Percentiles rank a stretch among this genome's conserved stretches.
These are phyloP conservation scores for Cadophora malorum DNA, from an alignment of 2,329 filamentous ascomycete genomes.

Conservation along the genomic window DNA sequence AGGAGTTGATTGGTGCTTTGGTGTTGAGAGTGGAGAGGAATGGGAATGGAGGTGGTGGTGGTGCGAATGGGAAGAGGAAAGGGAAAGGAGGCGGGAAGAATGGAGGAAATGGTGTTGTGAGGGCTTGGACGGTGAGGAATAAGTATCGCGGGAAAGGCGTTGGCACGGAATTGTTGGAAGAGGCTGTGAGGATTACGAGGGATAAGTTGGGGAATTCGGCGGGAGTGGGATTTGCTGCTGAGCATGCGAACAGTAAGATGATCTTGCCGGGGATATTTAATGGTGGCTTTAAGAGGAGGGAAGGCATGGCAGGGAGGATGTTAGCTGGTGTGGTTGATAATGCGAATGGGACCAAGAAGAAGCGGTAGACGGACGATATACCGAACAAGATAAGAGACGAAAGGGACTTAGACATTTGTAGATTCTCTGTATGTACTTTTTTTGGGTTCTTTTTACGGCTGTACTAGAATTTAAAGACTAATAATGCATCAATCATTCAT, in stretches of 20 bases:
- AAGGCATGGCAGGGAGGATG: constrained; percentile 61
- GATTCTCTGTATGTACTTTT: constrained; percentile 15
- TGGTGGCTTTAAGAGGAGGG: constrained; percentile 61
- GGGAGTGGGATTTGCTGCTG: constrained; percentile 73
- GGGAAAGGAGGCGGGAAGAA: constrained; percentile 45
- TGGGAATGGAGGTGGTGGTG: constrained; percentile 18
- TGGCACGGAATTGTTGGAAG: constrained; percentile 74
- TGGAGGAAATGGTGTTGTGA: constrained; percentile 73
- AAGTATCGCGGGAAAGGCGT: constrained; percentile 75
- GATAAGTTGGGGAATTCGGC: constrained; percentile 72
- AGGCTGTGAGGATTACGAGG: constrained; percentile 71
- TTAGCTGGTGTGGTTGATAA: constrained; percentile 58
- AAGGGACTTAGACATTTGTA: background rate
- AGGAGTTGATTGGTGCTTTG: constrained; percentile 72
- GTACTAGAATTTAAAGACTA: constrained; percentile 14
- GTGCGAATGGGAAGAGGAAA: constrained; percentile 34
- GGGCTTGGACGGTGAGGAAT: constrained; percentile 80
- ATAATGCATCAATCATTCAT: background rate
- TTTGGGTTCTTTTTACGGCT: constrained; percentile 4
- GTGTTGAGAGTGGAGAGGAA: constrained; percentile 68
- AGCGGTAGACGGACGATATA: constrained; percentile 32
- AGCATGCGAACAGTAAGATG: constrained; percentile 77
- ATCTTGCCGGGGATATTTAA: constrained; percentile 70
- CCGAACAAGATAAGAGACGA: background rate
- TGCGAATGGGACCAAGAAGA: constrained; percentile 36